Percentiles rank a stretch among this genome's conserved stretches.
Conservation (phyloP, 108 stramenopile species). For the Pseudonitzschia delicatissima region DNA sequence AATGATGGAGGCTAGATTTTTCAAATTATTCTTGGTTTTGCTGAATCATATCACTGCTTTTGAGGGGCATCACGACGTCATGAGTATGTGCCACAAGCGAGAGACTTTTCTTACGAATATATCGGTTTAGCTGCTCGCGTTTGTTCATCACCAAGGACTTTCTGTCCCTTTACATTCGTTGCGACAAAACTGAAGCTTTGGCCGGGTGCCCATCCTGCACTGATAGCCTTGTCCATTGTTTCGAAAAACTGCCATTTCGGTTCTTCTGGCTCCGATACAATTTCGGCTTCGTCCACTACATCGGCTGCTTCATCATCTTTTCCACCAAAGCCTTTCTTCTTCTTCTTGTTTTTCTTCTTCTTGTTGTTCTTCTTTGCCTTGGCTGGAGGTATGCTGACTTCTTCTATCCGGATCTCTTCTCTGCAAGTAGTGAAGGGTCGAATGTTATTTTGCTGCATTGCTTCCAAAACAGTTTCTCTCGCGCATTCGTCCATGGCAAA, state of each 20-base stretch:
- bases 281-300: conserved; percentile 7
- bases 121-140: background rate
- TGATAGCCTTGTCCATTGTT: conserved; percentile 68
- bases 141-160: conserved; percentile 27
- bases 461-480: conserved; percentile 74
- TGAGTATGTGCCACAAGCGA: too few relatives aligned
- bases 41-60: too few relatives aligned
- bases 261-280: conserved; percentile 5
- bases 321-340: conserved; percentile 15
- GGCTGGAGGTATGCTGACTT: conserved; percentile 58
- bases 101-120: too few relatives aligned
- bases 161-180: conserved; percentile 69
- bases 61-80: too few relatives aligned
- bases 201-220: conserved; percentile 81
- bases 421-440: conserved; percentile 70
- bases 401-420: conserved; percentile 45
- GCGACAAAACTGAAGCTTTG: conserved; percentile 80
- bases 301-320: background rate
- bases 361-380: conserved; percentile 35
- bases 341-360: conserved; percentile 47
- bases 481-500: conserved; percentile 87
- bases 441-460: conserved; percentile 82
- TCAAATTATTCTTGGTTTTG: too few relatives aligned
- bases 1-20: too few relatives aligned
- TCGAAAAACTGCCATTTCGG: conserved; percentile 60